phyloP scores from a whole-genome alignment of 2,329 filamentous ascomycete species.

The Didymella pinodella region DNA sequence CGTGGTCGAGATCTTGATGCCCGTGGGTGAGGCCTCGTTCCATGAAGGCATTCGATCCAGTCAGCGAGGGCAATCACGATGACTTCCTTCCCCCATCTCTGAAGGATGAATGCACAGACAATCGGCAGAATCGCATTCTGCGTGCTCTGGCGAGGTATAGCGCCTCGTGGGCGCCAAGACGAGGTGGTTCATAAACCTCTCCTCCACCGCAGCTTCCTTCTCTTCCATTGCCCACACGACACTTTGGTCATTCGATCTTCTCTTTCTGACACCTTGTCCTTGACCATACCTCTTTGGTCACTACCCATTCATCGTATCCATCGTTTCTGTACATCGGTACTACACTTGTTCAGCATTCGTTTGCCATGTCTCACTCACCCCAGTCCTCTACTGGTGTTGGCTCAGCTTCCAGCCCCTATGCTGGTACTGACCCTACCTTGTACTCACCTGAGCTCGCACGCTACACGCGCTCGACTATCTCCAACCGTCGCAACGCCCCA shows the following conservation, averaged over 20 bases:
- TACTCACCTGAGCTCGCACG: conserved; percentile 40
- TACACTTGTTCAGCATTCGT: conserved; percentile 27
- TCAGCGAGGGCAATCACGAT: conserved; percentile 5
- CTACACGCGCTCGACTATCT: conserved; percentile 16
- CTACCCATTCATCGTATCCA: conserved; percentile 27
- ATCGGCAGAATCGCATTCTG: conserved; percentile 10
- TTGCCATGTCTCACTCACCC: conserved; percentile 40
- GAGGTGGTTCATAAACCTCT: conserved; percentile 16
- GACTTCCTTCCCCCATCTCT: conserved; percentile 6
- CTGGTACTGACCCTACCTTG: conserved; percentile 39
- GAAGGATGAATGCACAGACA: conserved; percentile 21
- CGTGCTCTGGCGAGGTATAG: conserved; percentile 12
- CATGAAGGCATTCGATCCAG: conserved; percentile 3
- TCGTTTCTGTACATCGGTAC: conserved; percentile 32
- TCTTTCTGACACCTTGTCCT: conserved; percentile 30
- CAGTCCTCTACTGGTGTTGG: conserved; percentile 33
- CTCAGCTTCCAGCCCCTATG: conserved; percentile 38
- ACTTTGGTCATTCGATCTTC: conserved; percentile 21
- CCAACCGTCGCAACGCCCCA: conserved; percentile 17
- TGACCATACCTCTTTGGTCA: conserved; percentile 25
- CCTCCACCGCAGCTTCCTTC: conserved; percentile 25
- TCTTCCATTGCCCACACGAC: conserved; percentile 21
- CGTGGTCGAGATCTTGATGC: conserved; percentile 11
- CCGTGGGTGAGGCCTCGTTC: conserved; percentile 6
- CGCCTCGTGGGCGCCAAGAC: conserved; percentile 15